Conservation (phyloP, 495 filamentous ascomycete species). For the Penicillium odoratum region DNA sequence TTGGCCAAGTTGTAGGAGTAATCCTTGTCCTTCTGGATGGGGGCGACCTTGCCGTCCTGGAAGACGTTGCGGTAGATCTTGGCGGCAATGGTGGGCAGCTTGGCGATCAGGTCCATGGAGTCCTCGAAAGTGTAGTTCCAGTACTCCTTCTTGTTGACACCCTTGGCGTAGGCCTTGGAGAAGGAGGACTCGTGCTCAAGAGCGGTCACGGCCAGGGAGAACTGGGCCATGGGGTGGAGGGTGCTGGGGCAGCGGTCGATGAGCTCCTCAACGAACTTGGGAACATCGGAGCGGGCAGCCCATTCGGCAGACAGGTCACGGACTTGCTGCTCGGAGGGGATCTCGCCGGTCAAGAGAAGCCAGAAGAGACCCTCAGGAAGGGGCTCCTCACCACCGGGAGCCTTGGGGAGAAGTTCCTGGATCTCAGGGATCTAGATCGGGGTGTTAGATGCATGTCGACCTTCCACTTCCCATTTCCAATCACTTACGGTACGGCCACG, state of each 20-base stretch:
- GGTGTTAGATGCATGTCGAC: slow-evolving; percentile 6
- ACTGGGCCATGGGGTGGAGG: slow-evolving; percentile 99
- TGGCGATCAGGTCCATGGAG: slow-evolving; percentile 99
- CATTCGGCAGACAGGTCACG: slow-evolving; percentile 96
- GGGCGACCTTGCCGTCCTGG: slow-evolving; percentile 97
- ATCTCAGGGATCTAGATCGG: slow-evolving; percentile 84
- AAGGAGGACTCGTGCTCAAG: slow-evolving; percentile 98
- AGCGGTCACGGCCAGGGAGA: slow-evolving; percentile 95
- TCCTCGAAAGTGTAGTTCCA: slow-evolving; percentile 99
- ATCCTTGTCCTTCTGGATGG: slow-evolving; percentile 97
- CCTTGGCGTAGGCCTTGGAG: slow-evolving; percentile 96
- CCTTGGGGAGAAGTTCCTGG: slow-evolving; percentile 95
- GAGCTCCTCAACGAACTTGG: slow-evolving; percentile 96
- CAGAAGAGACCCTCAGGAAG: slow-evolving; percentile 99
- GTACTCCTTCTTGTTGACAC: slow-evolving; percentile 98
- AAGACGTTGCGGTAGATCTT: slow-evolving; percentile 99
- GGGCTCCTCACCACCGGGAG: slow-evolving; percentile 91
- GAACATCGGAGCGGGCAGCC: slow-evolving; percentile 94
- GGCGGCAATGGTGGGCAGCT: slow-evolving; percentile 95
- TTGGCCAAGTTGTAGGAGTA: slow-evolving; percentile 98
- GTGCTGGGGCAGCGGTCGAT: slow-evolving; percentile 98
- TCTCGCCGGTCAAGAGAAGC: slow-evolving; percentile 96
- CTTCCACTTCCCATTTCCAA: neutral
- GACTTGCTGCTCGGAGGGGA: slow-evolving; percentile 96
- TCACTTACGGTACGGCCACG: slow-evolving; percentile 83